Conservation (phyloP, 1,139 yeast species). For the Suhomyces wounanorum region DNA sequence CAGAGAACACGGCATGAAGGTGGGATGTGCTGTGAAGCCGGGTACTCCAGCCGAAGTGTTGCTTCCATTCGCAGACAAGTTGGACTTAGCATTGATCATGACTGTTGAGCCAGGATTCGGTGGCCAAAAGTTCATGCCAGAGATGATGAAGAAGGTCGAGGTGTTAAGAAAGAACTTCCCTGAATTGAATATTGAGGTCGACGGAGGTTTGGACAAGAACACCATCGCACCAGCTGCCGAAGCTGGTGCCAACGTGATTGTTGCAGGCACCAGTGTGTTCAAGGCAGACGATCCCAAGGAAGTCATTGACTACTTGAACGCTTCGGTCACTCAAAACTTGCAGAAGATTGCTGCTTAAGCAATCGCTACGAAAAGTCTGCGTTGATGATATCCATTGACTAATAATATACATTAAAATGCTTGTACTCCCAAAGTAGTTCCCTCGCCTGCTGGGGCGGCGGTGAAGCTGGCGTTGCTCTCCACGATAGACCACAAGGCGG, state of each 20-base stretch:
- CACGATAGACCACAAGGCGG: constrained; percentile 68
- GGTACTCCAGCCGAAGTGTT: constrained; percentile 87
- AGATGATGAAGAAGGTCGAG: constrained; percentile 95
- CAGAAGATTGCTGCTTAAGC: constrained; percentile 1
- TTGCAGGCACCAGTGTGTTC: constrained; percentile 95
- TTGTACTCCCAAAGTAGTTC: constrained; percentile 84
- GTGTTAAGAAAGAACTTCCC: constrained; percentile 74
- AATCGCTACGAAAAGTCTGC: background rate
- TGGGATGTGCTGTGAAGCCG: constrained; percentile 94
- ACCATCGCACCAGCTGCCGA: constrained; percentile 83
- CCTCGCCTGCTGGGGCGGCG: constrained; percentile 56
- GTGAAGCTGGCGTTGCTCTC: constrained; percentile 53
- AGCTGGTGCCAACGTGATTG: constrained; percentile 98
- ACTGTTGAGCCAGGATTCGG: constrained; percentile 99
- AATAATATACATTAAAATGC: constrained; percentile 34
- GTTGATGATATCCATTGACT: constrained; percentile 7
- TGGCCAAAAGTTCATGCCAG: constrained; percentile 93
- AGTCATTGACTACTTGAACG: constrained; percentile 68
- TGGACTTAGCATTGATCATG: constrained; percentile 95
- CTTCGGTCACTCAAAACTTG: constrained; percentile 43
- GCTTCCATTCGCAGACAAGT: constrained; percentile 68
- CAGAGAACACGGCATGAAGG: constrained; percentile 81
- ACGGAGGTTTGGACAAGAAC: constrained; percentile 90
- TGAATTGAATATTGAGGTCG: constrained; percentile 85
- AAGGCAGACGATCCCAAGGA: constrained; percentile 76